These are phyloP conservation scores for Herpotrichia juniperi DNA, from an alignment of 2,329 filamentous ascomycete genomes.

Conservation along the genomic window DNA sequence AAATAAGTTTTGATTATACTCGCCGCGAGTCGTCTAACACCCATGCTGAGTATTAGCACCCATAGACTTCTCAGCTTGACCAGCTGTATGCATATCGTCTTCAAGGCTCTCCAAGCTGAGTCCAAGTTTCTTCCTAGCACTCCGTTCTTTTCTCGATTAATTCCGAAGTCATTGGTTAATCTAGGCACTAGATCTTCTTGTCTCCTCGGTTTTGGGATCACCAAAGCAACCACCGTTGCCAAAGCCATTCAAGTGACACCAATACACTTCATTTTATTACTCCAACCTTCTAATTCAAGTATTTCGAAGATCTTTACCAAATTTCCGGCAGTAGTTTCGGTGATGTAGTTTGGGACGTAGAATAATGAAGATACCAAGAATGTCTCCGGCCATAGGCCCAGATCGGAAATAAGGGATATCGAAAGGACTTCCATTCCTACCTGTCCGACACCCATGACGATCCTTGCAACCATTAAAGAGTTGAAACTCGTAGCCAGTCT, in stretches of 20 bases:
- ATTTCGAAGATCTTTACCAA: constrained; percentile 16
- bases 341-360: constrained; percentile 25
- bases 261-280: constrained; percentile 19
- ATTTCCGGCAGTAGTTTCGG: constrained; percentile 23
- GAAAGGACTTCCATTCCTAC: constrained; percentile 25
- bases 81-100: constrained; percentile 15
- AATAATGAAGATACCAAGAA: constrained; percentile 23
- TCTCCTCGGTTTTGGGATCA: constrained; percentile 15
- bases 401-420: constrained; percentile 31
- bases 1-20: constrained; percentile 32
- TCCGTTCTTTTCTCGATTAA: constrained; percentile 11
- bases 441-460: constrained; percentile 30
- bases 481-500: constrained; percentile 26
- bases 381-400: constrained; percentile 21
- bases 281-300: constrained; percentile 17
- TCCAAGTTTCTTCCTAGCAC: neutral
- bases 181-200: constrained; percentile 14
- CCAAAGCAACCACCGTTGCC: neutral
- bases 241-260: constrained; percentile 9
- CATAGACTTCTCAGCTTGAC: constrained; percentile 27
- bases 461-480: constrained; percentile 27
- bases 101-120: neutral
- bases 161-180: constrained; percentile 4
- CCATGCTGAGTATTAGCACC: constrained; percentile 24
- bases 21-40: constrained; percentile 22